Base-by-base conservation (phyloP, 179 eudicot genomes). In the Carnegiea gigantea region DNA sequence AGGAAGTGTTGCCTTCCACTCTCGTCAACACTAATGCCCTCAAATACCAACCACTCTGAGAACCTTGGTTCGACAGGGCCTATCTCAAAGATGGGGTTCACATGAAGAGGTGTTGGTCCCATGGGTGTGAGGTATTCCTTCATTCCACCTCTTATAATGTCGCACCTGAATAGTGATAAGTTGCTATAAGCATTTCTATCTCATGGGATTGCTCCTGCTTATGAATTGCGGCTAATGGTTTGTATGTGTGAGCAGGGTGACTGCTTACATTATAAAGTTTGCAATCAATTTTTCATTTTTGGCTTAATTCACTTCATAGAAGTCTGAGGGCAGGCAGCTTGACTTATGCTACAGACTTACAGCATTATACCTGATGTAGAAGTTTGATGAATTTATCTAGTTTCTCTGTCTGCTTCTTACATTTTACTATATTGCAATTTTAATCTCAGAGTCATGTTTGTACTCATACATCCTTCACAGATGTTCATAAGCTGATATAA, bases 41-140 rank as follows among this genome's bases (percentile, higher is more conserved):
- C 98, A 76, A 95, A 95, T n/a, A 95, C 98, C 70, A 95, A 79
- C 98, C 98, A 95, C 51, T 95, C 98, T 44, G 98, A 90, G 87
- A 94, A 95, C 81, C 94, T 89, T 36, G 99, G 99, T 85, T 95
- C 98, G 17, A 95, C 89, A 0, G 99, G 98, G 21, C 98, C 99
- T 81, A 90, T 92, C 90, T 95, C 99, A 15, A 94, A 95, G 82
- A 95, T 92, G 13, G 99, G 99, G 84, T 92, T 95, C 21, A 95
- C 97, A 67, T 95, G 97, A 20, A 95, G 89, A 48, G 90, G 87
- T 82, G 99, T 92, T 8, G 98, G 98, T 53, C 98, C 97, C 98
- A 95, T 95, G 46, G 98, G 98, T 73, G 98, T 93, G 20, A 95
- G 92, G 88, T 93, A 95, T 78, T 93, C 93, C 88, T 92, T 93